phyloP scores from a whole-genome alignment of 805 yeast species.

The Scheffersomyces ergatensis region DNA sequence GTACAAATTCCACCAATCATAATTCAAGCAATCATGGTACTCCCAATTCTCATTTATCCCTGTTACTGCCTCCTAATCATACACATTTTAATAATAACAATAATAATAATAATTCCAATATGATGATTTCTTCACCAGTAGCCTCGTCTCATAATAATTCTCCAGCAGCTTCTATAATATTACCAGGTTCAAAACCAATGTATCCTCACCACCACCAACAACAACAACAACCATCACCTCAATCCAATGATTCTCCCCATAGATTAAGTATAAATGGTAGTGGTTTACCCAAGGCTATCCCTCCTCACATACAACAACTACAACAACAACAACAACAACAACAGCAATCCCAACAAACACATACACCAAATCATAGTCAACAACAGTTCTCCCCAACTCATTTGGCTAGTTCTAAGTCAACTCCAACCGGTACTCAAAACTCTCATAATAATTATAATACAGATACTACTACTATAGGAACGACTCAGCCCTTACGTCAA shows the following conservation, averaged over 20 bases:
- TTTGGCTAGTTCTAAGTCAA: background rate
- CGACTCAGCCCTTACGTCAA: background rate
- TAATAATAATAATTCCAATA: background rate
- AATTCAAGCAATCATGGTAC: constrained; percentile 1
- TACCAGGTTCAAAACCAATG: background rate
- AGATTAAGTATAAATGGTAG: constrained; percentile 5
- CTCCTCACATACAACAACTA: background rate
- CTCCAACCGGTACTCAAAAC: background rate
- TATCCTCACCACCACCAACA: constrained; percentile 1
- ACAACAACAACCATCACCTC: constrained; percentile 4
- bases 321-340: constrained; percentile 1
- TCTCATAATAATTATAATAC: no score
- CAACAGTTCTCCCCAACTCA: constrained; percentile 2
- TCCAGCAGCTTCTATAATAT: background rate
- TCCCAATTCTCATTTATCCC: background rate
- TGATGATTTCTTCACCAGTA: background rate
- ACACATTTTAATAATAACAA: no score
- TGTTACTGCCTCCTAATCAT: constrained; percentile 1
- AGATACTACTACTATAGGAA: background rate
- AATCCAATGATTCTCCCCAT: constrained; percentile 13
- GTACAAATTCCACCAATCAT: background rate
- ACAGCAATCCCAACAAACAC: constrained; percentile 6
- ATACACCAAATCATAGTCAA: constrained; percentile 7
- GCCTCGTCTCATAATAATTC: constrained; percentile 1
- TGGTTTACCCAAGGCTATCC: background rate